These are phyloP conservation scores for Colletotrichum sp. DNA, from an alignment of 2,329 filamentous ascomycete genomes.

Conservation along the genomic window DNA sequence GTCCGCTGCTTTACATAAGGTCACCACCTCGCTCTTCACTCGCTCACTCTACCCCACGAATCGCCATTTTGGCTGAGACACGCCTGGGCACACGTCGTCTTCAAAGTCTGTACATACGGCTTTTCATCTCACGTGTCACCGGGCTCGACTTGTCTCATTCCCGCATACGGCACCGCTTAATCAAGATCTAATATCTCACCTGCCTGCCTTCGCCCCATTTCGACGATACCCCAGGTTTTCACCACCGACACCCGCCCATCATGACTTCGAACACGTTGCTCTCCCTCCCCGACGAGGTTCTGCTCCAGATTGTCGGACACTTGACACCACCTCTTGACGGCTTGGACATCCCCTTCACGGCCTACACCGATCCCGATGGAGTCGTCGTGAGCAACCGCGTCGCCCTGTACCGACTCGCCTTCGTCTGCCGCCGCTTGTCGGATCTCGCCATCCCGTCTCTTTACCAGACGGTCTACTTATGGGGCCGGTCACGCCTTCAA, in stretches of 20 bases:
- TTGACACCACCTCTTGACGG: conserved; percentile 18
- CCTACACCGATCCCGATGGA: conserved; percentile 19
- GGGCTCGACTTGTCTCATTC: background rate
- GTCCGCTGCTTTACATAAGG: background rate
- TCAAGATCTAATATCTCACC: conserved; percentile 8
- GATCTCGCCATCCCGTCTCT: conserved; percentile 12
- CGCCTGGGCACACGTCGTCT: background rate
- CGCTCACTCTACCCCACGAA: background rate
- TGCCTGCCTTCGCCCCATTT: background rate
- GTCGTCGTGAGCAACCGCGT: conserved; percentile 14
- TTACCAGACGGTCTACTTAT: conserved; percentile 16
- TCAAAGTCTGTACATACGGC: background rate
- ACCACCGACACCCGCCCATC: background rate
- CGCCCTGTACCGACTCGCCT: conserved; percentile 14
- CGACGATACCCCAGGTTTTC: background rate
- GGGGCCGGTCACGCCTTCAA: conserved; percentile 17
- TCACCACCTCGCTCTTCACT: background rate
- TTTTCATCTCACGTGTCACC: background rate
- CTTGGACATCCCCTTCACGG: conserved; percentile 14
- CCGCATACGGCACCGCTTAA: background rate
- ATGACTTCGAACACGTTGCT: conserved; percentile 3
- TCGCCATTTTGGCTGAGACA: background rate
- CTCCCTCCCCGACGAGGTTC: conserved; percentile 16
- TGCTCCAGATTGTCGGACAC: conserved; percentile 16
- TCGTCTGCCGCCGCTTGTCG: conserved; percentile 12